These are phyloP conservation scores for Myochromella boudieri DNA, from an alignment of 768 basidiomycete species.

Conservation along the genomic window DNA sequence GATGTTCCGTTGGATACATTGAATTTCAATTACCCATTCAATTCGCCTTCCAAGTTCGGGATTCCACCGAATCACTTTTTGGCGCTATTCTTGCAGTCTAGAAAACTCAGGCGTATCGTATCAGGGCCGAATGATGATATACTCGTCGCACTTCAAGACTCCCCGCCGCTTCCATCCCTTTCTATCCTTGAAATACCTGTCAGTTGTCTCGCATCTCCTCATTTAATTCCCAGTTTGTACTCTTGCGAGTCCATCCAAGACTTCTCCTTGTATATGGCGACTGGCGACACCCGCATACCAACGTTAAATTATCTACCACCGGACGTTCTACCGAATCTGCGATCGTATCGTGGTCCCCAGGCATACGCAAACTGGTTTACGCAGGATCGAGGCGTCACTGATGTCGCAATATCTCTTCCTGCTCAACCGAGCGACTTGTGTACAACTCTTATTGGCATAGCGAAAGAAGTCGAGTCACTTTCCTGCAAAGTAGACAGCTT, in stretches of 20 bases:
- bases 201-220: constrained; percentile 12
- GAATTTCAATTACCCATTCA: constrained; percentile 14
- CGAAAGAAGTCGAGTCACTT: constrained; percentile 13
- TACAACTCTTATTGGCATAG: constrained; percentile 3
- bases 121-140: constrained; percentile 15
- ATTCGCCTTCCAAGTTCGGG: constrained; percentile 6
- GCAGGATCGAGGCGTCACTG: constrained; percentile 6
- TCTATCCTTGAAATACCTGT: constrained; percentile 18
- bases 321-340: constrained; percentile 17
- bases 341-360: constrained; percentile 17
- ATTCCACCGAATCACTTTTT: constrained; percentile 14
- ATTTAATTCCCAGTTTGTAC: constrained; percentile 10
- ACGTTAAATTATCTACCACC: constrained; percentile 13
- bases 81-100: constrained; percentile 11
- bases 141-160: constrained; percentile 10
- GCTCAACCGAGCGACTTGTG: constrained; percentile 13
- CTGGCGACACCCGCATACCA: constrained; percentile 12
- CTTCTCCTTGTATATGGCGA: constrained; percentile 14
- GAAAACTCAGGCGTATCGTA: constrained; percentile 10
- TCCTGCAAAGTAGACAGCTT: constrained; percentile 14
- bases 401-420: constrained; percentile 14
- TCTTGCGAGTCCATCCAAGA: constrained; percentile 9
- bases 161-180: constrained; percentile 6
- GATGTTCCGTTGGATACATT: constrained; percentile 10
- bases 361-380: constrained; percentile 16